Base-by-base conservation (phyloP, 352 stramenopile genomes). In the Aphanomyces astaci region DNA sequence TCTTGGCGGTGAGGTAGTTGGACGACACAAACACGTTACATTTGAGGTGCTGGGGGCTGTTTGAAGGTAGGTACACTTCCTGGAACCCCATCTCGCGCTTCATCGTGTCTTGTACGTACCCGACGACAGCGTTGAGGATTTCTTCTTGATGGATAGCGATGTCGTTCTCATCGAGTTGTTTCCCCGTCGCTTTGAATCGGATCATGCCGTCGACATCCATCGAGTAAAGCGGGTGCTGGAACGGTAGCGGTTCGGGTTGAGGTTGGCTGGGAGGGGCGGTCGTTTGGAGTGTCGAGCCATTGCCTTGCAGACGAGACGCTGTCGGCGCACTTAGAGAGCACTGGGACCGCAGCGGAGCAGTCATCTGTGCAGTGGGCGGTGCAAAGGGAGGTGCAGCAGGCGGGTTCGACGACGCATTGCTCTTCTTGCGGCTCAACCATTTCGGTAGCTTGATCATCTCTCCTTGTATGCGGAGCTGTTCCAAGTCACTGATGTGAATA, bases 61-160 rank as follows among this genome's bases (percentile, higher is more conserved):
- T 71, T 10, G 79, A 76, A 1, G 86, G 86, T 32, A 94, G 79
- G 65, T 73, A 91, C n/a, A 86, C 78, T 68, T 93, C 84, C 5
- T 75, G 67, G 70, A 94, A 93, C 45, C 86, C 81, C 59, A 94
- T 64, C 64, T 92, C 80, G 19, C 82, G 82, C 11, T 74, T 73
- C 86, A 94, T 94, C 53, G 82, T 91, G 70, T 93, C 84, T 52
- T 94, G 84, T 36, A 94, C 86, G 66, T 93, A 91, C 71, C 86
- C 86, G 54, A 93, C 86, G 15, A 92, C 82, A 4, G 84, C 77
- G 70, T 90, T 92, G 73, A 93, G 89, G 69, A 94, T 90, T 66
- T 94, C 86, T 57, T 94, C 86, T 73, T 93, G 84, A 72, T 93
- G 84, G n/a, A 93, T 84, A 1, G 84, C 81, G 67, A 94, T 78